These are phyloP conservation scores for Cynanchum wilfordii DNA, from an alignment of 257 asterid genomes.

Conservation along the genomic window DNA sequence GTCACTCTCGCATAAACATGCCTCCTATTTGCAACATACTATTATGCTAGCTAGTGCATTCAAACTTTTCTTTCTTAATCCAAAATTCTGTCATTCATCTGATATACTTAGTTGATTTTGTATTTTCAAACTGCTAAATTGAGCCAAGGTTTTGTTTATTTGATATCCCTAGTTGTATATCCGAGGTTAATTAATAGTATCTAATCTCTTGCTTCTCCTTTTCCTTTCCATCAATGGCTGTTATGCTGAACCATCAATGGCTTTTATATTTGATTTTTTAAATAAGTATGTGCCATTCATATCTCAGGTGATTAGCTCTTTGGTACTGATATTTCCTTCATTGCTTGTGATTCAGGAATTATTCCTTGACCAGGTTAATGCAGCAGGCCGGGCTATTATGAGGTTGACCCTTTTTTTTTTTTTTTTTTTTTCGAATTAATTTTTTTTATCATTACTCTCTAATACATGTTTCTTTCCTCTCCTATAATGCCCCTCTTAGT, in stretches of 20 bases:
- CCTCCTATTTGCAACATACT: not conserved
- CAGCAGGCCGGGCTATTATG: slow-evolving; percentile 38
- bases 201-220: not conserved
- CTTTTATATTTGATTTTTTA: not conserved
- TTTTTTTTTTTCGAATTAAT: not conserved
- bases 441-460: not conserved
- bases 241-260: not conserved
- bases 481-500: not conserved
- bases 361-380: slow-evolving; percentile 55
- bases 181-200: not conserved
- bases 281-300: not conserved
- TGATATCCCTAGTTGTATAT: not conserved
- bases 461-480: not conserved
- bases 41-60: not conserved
- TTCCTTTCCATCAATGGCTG: not conserved
- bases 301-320: not conserved
- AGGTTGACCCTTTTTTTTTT: slow-evolving; percentile 47
- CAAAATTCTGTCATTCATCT: no score
- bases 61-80: not conserved
- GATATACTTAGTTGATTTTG: no score
- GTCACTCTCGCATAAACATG: not conserved
- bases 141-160: not conserved
- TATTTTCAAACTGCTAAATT: not conserved
- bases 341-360: slow-evolving; percentile 58
- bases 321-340: slow-evolving; percentile 1